Conservation (phyloP, 2,329 filamentous ascomycete species). For the Aspergillus quadrilineatus region DNA sequence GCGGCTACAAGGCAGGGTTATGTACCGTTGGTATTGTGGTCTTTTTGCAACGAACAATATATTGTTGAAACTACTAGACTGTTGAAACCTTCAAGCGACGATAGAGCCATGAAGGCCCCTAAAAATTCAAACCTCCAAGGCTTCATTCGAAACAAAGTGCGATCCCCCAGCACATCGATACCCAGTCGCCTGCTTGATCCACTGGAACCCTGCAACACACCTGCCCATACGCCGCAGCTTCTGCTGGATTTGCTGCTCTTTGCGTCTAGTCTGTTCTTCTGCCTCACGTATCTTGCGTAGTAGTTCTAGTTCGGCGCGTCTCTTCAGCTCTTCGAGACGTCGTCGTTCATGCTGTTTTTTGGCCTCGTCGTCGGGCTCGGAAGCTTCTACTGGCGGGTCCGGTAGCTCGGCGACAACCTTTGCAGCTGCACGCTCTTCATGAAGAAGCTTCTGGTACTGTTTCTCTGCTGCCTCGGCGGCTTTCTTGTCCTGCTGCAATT, state of each 20-base stretch:
- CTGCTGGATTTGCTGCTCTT: slow-evolving; percentile 43
- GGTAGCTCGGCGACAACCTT: slow-evolving; percentile 32
- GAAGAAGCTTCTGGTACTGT: neutral
- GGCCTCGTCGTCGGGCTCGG: neutral
- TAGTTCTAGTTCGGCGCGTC: slow-evolving; percentile 39
- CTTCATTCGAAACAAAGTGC: slow-evolving; percentile 53
- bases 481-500: slow-evolving; percentile 21
- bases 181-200: slow-evolving; percentile 60
- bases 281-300: slow-evolving; percentile 32
- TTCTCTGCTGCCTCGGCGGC: neutral
- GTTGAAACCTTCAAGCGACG: too few species aligned
- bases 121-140: neutral
- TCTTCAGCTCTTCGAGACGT: slow-evolving; percentile 22
- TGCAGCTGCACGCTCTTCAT: slow-evolving; percentile 8
- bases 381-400: neutral
- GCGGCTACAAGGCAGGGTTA: too few species aligned
- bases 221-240: slow-evolving; percentile 55
- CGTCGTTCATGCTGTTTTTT: slow-evolving; percentile 4
- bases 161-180: slow-evolving; percentile 63
- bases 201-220: slow-evolving; percentile 59
- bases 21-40: too few species aligned
- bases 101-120: neutral
- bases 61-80: too few species aligned
- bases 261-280: slow-evolving; percentile 36
- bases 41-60: too few species aligned